These are phyloP conservation scores for Cystoderma amianthinum DNA, from an alignment of 768 basidiomycete species.

Conservation along the genomic window DNA sequence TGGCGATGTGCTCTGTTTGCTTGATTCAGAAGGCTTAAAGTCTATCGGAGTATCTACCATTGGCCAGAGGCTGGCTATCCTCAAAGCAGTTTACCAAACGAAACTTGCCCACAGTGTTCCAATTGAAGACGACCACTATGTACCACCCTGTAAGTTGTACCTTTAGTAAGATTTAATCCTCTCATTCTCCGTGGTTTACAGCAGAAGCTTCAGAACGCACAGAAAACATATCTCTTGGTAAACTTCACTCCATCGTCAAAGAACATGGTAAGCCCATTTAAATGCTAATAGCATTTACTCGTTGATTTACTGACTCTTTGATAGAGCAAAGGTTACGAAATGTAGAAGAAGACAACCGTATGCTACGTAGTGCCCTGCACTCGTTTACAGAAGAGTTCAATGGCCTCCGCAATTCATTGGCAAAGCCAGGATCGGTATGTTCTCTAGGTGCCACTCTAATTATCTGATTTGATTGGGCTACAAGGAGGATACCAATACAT, in stretches of 20 bases:
- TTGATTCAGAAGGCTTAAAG: slow-evolving; percentile 81
- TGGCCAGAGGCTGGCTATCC: slow-evolving; percentile 86
- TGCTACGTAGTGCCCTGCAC: slow-evolving; percentile 55
- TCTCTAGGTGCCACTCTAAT: not conserved
- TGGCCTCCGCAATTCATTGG: slow-evolving; percentile 27
- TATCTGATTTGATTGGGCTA: slow-evolving; percentile 6
- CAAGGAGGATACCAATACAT: slow-evolving; percentile 29
- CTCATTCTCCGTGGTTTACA: slow-evolving; percentile 6
- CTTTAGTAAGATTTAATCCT: not conserved
- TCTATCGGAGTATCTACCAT: slow-evolving; percentile 84
- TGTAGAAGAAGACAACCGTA: slow-evolving; percentile 76
- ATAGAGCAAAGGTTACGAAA: slow-evolving; percentile 62
- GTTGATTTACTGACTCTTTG: slow-evolving; percentile 1
- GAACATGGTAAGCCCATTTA: slow-evolving; percentile 56
- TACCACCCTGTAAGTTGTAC: slow-evolving; percentile 73
- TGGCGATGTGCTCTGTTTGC: slow-evolving; percentile 80
- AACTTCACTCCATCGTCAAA: slow-evolving; percentile 56
- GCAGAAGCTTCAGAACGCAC: slow-evolving; percentile 23
- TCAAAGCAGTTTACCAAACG: slow-evolving; percentile 86
- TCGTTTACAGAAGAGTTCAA: slow-evolving; percentile 63
- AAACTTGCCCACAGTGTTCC: slow-evolving; percentile 82
- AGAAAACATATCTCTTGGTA: slow-evolving; percentile 52
- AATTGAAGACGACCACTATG: slow-evolving; percentile 78
- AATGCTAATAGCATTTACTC: slow-evolving; percentile 3
- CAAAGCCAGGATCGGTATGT: slow-evolving; percentile 27